phyloP scores from a whole-genome alignment of 331 rosid species.

The Pyrus hybrid region DNA sequence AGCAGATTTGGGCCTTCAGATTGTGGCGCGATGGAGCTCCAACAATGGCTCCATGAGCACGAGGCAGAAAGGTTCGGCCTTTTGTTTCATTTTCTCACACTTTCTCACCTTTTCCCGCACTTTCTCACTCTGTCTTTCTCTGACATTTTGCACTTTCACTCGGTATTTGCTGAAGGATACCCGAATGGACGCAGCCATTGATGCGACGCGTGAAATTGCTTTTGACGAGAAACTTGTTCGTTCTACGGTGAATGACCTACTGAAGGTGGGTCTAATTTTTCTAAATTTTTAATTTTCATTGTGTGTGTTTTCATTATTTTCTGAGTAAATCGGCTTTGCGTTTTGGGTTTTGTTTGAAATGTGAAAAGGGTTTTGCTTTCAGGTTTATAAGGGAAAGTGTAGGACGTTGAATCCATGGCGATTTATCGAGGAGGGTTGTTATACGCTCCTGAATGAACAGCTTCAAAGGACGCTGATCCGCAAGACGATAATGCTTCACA shows the following conservation, averaged over 20 bases:
- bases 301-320: neutral
- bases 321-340: neutral
- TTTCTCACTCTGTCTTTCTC: neutral
- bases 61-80: neutral
- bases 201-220: conserved; percentile 44
- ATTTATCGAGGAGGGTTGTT: conserved; percentile 51
- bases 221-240: conserved; percentile 22
- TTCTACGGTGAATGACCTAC: conserved; percentile 34
- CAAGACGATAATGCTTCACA: neutral
- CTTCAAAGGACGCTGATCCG: neutral
- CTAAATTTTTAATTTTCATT: too few relatives aligned
- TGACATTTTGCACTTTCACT: neutral
- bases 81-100: neutral
- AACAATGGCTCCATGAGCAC: neutral
- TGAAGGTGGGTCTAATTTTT: conserved; percentile 31
- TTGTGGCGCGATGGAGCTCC: neutral
- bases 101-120: neutral
- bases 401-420: conserved; percentile 32
- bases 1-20: neutral
- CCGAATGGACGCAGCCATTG: conserved; percentile 62
- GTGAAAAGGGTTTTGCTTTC: conserved; percentile 12
- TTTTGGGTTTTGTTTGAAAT: neutral
- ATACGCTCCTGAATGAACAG: conserved; percentile 38
- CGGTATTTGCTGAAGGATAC: conserved; percentile 13
- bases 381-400: conserved; percentile 44